phyloP scores from a whole-genome alignment of 2,329 filamentous ascomycete species.

The Hypoxylon sp. region DNA sequence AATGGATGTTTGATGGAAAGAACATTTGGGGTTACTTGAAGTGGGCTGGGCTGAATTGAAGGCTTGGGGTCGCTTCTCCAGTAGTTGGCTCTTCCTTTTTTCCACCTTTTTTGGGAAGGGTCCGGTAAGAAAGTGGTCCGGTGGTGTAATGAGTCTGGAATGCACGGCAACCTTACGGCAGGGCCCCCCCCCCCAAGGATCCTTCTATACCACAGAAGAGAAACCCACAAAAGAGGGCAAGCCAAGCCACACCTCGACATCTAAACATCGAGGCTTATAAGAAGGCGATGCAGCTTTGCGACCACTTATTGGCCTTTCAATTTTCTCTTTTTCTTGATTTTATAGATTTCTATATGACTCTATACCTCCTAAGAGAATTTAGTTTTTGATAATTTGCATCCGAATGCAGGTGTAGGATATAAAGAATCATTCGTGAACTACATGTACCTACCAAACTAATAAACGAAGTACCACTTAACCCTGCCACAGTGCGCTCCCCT shows the following conservation, averaged over 20 bases:
- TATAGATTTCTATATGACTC: slow-evolving; percentile 5
- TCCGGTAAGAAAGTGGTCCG: slow-evolving; percentile 42
- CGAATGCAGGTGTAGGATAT: slow-evolving; percentile 1
- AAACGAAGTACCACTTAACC: slow-evolving; percentile 20
- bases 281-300: slow-evolving; percentile 29
- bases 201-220: slow-evolving; percentile 1
- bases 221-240: slow-evolving; percentile 21
- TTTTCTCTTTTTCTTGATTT: slow-evolving; percentile 8
- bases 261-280: slow-evolving; percentile 35
- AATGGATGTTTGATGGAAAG: slow-evolving; percentile 34
- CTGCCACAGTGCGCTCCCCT: slow-evolving; percentile 38
- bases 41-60: slow-evolving; percentile 43
- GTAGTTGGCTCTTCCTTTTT: slow-evolving; percentile 19
- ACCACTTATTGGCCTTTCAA: slow-evolving; percentile 5
- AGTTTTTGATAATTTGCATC: slow-evolving; percentile 1
- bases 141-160: slow-evolving; percentile 24
- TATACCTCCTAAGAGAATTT: background rate
- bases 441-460: slow-evolving; percentile 1
- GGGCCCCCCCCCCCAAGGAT: slow-evolving; percentile 14
- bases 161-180: slow-evolving; percentile 23
- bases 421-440: slow-evolving; percentile 9
- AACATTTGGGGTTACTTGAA: slow-evolving; percentile 31
- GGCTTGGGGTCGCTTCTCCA: slow-evolving; percentile 35
- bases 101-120: slow-evolving; percentile 24
- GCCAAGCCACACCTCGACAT: slow-evolving; percentile 37